phyloP scores from a whole-genome alignment of 208 protist species.

The Endotrypanum monterogeii region DNA sequence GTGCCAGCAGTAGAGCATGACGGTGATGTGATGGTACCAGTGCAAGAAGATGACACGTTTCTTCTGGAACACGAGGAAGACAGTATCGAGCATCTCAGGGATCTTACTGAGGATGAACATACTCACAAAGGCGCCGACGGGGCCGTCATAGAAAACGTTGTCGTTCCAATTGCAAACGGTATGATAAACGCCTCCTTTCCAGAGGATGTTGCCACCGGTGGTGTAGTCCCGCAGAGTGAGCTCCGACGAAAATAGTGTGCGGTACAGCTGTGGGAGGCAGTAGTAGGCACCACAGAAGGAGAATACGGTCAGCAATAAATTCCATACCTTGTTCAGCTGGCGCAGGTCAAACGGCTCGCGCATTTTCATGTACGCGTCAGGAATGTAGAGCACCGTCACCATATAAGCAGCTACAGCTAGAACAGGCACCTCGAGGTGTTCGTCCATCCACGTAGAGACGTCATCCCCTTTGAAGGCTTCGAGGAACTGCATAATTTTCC shows the following conservation, averaged over 20 bases:
- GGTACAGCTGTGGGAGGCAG: slow-evolving; percentile 54
- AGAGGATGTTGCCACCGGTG: slow-evolving; percentile 12
- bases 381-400: slow-evolving; percentile 60
- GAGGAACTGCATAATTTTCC: neutral
- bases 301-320: slow-evolving; percentile 79
- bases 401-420: slow-evolving; percentile 48
- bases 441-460: slow-evolving; percentile 46
- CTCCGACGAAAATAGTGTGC: slow-evolving; percentile 30
- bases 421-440: slow-evolving; percentile 56
- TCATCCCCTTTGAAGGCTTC: slow-evolving; percentile 38
- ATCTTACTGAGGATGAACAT: slow-evolving; percentile 85
- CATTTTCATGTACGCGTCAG: slow-evolving; percentile 67
- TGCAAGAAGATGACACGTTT: slow-evolving; percentile 84
- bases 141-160: slow-evolving; percentile 54
- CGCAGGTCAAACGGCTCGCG: slow-evolving; percentile 57
- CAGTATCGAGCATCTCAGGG: slow-evolving; percentile 87
- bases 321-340: slow-evolving; percentile 73
- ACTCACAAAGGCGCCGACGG: slow-evolving; percentile 60
- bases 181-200: slow-evolving; percentile 54
- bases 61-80: slow-evolving; percentile 87
- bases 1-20: slow-evolving; percentile 93
- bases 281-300: slow-evolving; percentile 66
- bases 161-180: slow-evolving; percentile 59
- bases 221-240: slow-evolving; percentile 35
- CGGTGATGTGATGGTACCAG: slow-evolving; percentile 93